Evolutionary conservation across 2,329 filamentous ascomycete genomes (phyloP).

Genomic region (Neophaeococcomyces aloes): DNA sequence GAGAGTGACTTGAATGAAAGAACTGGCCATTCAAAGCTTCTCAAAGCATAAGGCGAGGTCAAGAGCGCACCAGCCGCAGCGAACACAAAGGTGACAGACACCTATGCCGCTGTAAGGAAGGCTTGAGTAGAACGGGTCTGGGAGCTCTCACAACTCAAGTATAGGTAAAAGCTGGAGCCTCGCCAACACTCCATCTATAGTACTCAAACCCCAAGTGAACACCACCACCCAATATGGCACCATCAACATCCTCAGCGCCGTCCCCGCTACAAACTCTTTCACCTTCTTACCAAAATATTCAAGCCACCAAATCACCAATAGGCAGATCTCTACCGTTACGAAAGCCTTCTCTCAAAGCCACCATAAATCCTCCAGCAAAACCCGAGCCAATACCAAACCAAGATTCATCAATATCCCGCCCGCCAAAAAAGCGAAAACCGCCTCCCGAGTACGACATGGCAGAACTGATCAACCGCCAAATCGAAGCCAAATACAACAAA

Average conservation of each 20-base stretch:
- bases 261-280: conserved; percentile 34
- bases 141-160: no score
- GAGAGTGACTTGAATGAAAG: not conserved
- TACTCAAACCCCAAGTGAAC: not conserved
- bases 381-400: not conserved
- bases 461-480: conserved; percentile 72
- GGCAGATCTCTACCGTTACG: conserved; percentile 4
- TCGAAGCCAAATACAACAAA: conserved; percentile 83
- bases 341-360: conserved; percentile 20
- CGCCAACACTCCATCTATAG: not conserved
- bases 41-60: no score
- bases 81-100: no score
- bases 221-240: conserved; percentile 9
- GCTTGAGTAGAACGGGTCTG: no score
- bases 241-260: conserved; percentile 27
- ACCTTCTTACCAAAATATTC: conserved; percentile 22
- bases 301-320: conserved; percentile 1
- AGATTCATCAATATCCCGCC: conserved; percentile 13
- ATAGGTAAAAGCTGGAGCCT: not conserved
- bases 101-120: no score
- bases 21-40: not conserved
- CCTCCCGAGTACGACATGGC: conserved; percentile 37
- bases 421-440: conserved; percentile 14
- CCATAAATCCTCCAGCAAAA: conserved; percentile 25
- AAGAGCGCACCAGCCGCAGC: no score